Evolutionary conservation across 371 early-diverging fungal species (phyloP).

Genomic region (Rhizopus sp.): DNA sequence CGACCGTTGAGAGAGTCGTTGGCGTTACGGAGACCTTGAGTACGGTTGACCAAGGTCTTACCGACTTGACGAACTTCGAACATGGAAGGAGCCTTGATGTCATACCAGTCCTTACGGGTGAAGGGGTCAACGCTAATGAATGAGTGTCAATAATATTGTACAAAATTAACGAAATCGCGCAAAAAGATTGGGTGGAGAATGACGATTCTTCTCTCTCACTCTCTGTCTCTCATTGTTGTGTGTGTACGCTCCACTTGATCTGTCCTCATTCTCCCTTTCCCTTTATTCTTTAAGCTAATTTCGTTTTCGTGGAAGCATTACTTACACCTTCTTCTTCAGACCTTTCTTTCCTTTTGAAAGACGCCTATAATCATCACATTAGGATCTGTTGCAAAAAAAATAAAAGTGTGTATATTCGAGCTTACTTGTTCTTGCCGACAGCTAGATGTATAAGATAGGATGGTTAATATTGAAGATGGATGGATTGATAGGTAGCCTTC

Average conservation of each 20-base stretch:
- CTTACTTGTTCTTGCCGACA: slow-evolving; percentile 96
- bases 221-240: neutral
- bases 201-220: neutral
- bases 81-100: slow-evolving; percentile 97
- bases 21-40: slow-evolving; percentile 98
- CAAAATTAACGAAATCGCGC: neutral
- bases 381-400: slow-evolving; percentile 5
- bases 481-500: slow-evolving; percentile 30
- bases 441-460: slow-evolving; percentile 44
- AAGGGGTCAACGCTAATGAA: slow-evolving; percentile 86
- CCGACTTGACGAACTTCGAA: slow-evolving; percentile 94
- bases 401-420: slow-evolving; percentile 13
- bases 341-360: slow-evolving; percentile 96
- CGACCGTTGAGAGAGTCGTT: slow-evolving; percentile 97
- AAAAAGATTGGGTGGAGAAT: no score
- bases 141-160: neutral
- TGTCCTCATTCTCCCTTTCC: slow-evolving; percentile 9
- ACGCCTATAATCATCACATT: slow-evolving; percentile 47
- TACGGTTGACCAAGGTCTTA: slow-evolving; percentile 99
- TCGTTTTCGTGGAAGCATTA: slow-evolving; percentile 24
- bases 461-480: slow-evolving; percentile 10
- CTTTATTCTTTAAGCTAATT: neutral
- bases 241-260: neutral
- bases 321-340: slow-evolving; percentile 96
- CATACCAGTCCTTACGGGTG: slow-evolving; percentile 99